These are phyloP conservation scores for Talaromyces pinophilus DNA, from an alignment of 2,329 filamentous ascomycete genomes.

Conservation along the genomic window DNA sequence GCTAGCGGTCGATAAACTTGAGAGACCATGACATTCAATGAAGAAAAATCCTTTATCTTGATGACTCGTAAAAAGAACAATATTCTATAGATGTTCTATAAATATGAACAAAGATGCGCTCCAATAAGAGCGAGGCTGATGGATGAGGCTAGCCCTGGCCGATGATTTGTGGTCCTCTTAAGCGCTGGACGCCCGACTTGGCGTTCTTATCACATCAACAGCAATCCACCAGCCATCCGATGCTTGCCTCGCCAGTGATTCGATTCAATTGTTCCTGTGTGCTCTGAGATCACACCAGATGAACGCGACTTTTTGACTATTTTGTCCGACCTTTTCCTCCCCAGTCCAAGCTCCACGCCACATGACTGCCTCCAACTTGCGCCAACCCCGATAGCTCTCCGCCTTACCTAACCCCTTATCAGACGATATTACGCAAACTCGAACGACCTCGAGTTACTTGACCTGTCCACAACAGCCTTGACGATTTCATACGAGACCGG, in stretches of 20 bases:
- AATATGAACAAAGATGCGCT: not conserved
- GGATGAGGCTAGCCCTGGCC: conserved; percentile 1
- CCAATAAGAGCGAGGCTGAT: not conserved
- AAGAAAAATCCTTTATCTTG: not conserved
- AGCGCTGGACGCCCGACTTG: conserved; percentile 1
- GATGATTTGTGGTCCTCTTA: conserved; percentile 17
- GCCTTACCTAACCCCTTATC: conserved; percentile 26
- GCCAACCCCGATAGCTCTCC: conserved; percentile 12
- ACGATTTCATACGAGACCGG: conserved; percentile 33
- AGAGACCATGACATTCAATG: not conserved
- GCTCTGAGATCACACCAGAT: not conserved
- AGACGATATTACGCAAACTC: conserved; percentile 11
- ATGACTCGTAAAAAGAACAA: not conserved
- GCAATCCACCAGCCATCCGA: conserved; percentile 5
- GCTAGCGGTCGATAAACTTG: not conserved
- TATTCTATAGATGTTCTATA: not conserved
- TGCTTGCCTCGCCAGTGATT: not conserved
- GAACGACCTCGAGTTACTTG: not conserved
- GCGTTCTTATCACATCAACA: conserved; percentile 17
- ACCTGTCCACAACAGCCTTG: conserved; percentile 21
- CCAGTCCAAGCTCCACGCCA: not conserved
- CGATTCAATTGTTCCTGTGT: not conserved
- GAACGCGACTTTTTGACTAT: not conserved
- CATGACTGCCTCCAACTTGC: conserved; percentile 10
- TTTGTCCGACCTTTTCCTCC: not conserved